Base-by-base conservation (phyloP, 352 stramenopile genomes). In the Poterioochromonas sp. region DNA sequence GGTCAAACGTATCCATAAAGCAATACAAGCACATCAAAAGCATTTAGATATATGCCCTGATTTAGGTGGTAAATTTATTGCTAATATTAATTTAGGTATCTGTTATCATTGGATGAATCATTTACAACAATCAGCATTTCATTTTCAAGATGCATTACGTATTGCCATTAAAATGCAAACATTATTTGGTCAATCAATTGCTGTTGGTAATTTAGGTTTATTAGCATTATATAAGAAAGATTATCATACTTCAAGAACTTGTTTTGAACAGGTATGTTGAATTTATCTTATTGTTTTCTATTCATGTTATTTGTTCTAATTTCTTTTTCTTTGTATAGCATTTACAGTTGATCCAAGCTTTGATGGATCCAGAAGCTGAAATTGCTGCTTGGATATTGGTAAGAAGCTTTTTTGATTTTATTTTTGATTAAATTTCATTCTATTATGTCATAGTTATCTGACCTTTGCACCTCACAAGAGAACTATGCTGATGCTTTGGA, bases 191-290 rank as follows among this genome's bases (percentile, higher is more conserved):
- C 90, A 94, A 73, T 89, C 85, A 77, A 86, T 94, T 32, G 87
- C 89, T 0, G 89, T 94, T 0, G 89, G 89, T n/a, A 94, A 94
- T 79, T 81, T 94, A 0, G 89, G 90, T 0, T 80, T 93, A 22
- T 78, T 94, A 18, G 90, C 88, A 20, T 89, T 88, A 54, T 84
- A 86, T 20, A 89, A 94, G 73, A 86, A 86, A 49, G 90, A 94
- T 64, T 58, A 90, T 26, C 83, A 89, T 0, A 93, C 89, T 1
- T 88, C 89, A 0, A 79, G 83, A 15, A 87, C 89, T 11, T 94
- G 89, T 76, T 90, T 94, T 83, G 90, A 94, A 68, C 90, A 94
- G 83, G 47, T 60, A 39, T 53, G 26, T 40, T 41, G 35, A 37
- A 51, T 8, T 29, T 37, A 41, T 41, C 5, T 64, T 40, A 34